Conservation (phyloP, 345 rosid species). For the Arabis hirsuta region DNA sequence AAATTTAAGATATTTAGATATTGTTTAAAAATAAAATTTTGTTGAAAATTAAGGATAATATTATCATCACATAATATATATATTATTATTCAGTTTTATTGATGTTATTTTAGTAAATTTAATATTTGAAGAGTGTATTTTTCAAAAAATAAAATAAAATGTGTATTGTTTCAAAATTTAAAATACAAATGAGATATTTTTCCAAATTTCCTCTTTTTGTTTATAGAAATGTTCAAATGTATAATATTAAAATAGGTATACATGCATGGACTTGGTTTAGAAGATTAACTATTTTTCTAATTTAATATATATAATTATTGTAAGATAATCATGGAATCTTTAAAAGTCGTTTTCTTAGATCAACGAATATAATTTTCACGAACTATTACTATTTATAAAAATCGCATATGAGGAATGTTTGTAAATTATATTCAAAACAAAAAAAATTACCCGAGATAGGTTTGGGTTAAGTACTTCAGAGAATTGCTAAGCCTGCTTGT, state of each 20-base stretch:
- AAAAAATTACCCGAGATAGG: constrained; percentile 69
- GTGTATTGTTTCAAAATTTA: too few relatives aligned
- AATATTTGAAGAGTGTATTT: too few relatives aligned
- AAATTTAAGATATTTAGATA: too few relatives aligned
- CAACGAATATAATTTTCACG: background rate
- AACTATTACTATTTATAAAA: too few relatives aligned
- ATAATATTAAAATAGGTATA: background rate
- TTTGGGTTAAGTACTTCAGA: constrained; percentile 73
- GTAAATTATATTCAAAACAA: background rate
- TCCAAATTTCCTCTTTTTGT: too few relatives aligned
- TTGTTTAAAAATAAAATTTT: too few relatives aligned
- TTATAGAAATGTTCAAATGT: background rate
- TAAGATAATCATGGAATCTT: constrained; percentile 2
- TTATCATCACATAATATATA: too few relatives aligned
- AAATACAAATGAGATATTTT: too few relatives aligned
- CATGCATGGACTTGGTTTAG: constrained; percentile 9
- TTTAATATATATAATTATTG: background rate
- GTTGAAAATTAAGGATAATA: too few relatives aligned
- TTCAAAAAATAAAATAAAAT: too few relatives aligned
- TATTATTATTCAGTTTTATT: too few relatives aligned
- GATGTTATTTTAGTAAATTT: too few relatives aligned
- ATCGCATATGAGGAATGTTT: background rate
- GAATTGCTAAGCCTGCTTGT: constrained; percentile 90
- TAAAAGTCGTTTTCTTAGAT: background rate
- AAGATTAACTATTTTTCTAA: background rate